phyloP scores from a whole-genome alignment of 768 basidiomycete genomes.

The Auricularia sp. region DNA sequence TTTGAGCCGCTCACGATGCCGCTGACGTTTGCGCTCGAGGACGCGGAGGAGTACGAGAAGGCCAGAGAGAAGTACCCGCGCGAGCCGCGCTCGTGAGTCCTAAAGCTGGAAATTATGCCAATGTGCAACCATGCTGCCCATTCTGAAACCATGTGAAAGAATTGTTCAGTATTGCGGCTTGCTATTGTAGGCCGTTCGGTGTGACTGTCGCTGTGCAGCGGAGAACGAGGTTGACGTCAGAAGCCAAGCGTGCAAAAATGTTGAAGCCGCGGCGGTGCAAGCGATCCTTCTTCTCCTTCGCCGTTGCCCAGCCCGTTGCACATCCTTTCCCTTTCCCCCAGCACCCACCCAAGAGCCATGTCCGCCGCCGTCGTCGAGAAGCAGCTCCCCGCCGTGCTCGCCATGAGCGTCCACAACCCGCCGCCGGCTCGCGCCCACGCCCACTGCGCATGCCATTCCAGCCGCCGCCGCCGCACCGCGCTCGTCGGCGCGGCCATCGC shows the following conservation, averaged over 20 bases:
- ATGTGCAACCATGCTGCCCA: too few relatives aligned
- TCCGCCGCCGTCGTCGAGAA: neutral
- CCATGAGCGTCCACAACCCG: neutral
- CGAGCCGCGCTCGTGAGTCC: slow-evolving; percentile 22
- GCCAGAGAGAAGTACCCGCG: slow-evolving; percentile 20
- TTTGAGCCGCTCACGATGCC: slow-evolving; percentile 36
- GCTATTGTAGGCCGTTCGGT: too few relatives aligned
- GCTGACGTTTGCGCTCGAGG: slow-evolving; percentile 28
- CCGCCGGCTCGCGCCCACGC: neutral
- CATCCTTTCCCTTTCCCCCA: neutral
- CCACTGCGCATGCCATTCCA: neutral
- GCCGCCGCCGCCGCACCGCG: neutral
- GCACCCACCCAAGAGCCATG: neutral
- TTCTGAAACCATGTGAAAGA: too few relatives aligned
- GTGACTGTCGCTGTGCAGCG: neutral
- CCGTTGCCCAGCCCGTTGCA: neutral
- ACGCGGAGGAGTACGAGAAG: slow-evolving; percentile 22
- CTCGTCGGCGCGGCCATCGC: neutral
- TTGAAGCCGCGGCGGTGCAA: too few relatives aligned
- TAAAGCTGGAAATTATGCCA: too few relatives aligned
- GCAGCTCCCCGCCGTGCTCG: neutral
- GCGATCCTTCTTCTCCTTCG: too few relatives aligned
- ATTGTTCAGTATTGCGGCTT: too few relatives aligned
- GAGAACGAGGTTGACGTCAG: too few relatives aligned
- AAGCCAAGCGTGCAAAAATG: too few relatives aligned